phyloP scores from a whole-genome alignment of 257 asterid genomes.

The Solanum sitiens region DNA sequence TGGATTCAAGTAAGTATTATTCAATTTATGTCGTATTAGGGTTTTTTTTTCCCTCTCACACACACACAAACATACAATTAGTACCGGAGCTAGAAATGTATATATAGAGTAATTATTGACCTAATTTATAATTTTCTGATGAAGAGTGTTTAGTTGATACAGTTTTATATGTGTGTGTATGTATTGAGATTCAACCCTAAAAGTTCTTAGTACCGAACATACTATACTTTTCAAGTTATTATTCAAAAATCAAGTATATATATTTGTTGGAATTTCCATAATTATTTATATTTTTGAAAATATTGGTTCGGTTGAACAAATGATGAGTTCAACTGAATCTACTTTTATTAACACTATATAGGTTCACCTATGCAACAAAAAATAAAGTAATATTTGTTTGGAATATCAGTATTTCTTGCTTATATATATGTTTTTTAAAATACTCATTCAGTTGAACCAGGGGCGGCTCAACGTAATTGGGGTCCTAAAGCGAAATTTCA shows the following conservation, averaged over 20 bases:
- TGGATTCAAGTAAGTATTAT: background rate
- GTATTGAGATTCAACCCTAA: background rate
- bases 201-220: background rate
- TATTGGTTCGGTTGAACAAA: background rate
- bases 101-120: background rate
- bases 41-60: background rate
- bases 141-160: background rate
- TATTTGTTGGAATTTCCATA: background rate
- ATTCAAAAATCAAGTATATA: background rate
- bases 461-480: no score
- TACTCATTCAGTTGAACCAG: background rate
- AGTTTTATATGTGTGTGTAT: background rate
- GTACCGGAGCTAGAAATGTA: background rate
- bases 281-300: background rate
- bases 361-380: background rate
- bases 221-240: background rate
- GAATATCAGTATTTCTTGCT: background rate
- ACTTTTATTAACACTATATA: background rate
- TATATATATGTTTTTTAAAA: background rate
- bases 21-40: background rate
- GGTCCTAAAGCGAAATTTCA: no score
- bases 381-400: background rate
- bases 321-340: background rate
- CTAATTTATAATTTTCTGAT: no score
- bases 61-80: background rate